Conservation (phyloP, 2,329 filamentous ascomycete genomes). For the Ophiocordyceps camponoti-saundersi region DNA sequence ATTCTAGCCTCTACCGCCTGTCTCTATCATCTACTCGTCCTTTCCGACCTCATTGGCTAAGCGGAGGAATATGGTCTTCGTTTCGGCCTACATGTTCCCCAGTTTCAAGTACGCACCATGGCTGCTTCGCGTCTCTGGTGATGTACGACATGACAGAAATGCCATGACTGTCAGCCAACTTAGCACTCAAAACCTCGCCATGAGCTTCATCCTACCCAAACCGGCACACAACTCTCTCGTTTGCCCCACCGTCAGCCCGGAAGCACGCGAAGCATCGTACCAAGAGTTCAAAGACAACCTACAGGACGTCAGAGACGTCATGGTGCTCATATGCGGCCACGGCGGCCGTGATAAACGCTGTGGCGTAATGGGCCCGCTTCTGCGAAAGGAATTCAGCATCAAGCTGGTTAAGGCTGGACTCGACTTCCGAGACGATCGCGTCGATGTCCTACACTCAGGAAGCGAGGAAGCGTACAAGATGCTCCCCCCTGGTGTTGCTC, state of each 20-base stretch:
- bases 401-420: slow-evolving; percentile 34
- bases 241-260: no score
- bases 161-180: neutral
- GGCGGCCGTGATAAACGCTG: slow-evolving; percentile 68
- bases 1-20: slow-evolving; percentile 63
- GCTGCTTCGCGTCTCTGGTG: slow-evolving; percentile 18
- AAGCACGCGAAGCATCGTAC: slow-evolving; percentile 31
- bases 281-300: slow-evolving; percentile 37
- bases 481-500: slow-evolving; percentile 5
- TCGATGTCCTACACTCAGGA: slow-evolving; percentile 12
- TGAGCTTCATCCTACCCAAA: neutral
- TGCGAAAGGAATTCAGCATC: slow-evolving; percentile 52
- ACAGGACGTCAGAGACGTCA: slow-evolving; percentile 44
- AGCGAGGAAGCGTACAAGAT: slow-evolving; percentile 4
- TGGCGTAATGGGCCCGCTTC: slow-evolving; percentile 59
- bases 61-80: slow-evolving; percentile 16
- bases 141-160: no score
- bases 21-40: slow-evolving; percentile 62
- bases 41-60: slow-evolving; percentile 35
- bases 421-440: slow-evolving; percentile 27
- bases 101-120: slow-evolving; percentile 66
- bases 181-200: slow-evolving; percentile 17
- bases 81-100: slow-evolving; percentile 61
- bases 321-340: slow-evolving; percentile 83
- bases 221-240: neutral